Evolutionary conservation across 169 alveolate species (phyloP).

Genomic region (Cryptosporidium canis): DNA sequence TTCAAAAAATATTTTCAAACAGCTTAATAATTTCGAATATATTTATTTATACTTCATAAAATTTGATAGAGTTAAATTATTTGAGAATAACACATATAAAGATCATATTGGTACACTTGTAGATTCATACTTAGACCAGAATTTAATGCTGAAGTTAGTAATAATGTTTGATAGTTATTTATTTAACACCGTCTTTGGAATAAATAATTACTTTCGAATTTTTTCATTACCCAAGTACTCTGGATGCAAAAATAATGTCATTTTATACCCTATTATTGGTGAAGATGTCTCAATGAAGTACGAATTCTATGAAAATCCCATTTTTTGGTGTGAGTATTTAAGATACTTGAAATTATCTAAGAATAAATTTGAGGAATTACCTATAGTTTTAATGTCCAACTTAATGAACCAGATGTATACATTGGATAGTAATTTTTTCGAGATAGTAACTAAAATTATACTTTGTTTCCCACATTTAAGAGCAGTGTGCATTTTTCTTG

Average conservation of each 20-base stretch:
- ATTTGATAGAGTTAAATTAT: not conserved
- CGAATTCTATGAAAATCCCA: not conserved
- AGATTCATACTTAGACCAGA: not conserved
- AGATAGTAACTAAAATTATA: not conserved
- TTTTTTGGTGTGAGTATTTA: slow-evolving; percentile 46
- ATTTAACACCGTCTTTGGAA: slow-evolving; percentile 4
- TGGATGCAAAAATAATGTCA: not conserved
- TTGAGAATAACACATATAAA: not conserved
- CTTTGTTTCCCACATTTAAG: slow-evolving; percentile 41
- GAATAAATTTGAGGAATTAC: slow-evolving; percentile 18
- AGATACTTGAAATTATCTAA: not conserved
- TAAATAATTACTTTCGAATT: not conserved
- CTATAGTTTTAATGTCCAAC: not conserved
- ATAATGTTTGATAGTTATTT: not conserved
- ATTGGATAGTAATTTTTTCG: not conserved
- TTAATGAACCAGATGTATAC: not conserved
- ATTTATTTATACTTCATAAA: not conserved
- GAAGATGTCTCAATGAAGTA: not conserved
- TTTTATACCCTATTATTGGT: not conserved
- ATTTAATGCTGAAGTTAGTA: not conserved
- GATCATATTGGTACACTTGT: slow-evolving; percentile 26
- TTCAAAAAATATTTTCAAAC: not conserved
- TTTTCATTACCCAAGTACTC: slow-evolving; percentile 21
- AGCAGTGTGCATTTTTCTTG: slow-evolving; percentile 4
- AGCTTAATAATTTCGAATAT: not conserved